Percentiles rank a stretch among this genome's conserved stretches.
phyloP scores from a whole-genome alignment of 495 filamentous ascomycete species.

The Penicillium cinerascens region DNA sequence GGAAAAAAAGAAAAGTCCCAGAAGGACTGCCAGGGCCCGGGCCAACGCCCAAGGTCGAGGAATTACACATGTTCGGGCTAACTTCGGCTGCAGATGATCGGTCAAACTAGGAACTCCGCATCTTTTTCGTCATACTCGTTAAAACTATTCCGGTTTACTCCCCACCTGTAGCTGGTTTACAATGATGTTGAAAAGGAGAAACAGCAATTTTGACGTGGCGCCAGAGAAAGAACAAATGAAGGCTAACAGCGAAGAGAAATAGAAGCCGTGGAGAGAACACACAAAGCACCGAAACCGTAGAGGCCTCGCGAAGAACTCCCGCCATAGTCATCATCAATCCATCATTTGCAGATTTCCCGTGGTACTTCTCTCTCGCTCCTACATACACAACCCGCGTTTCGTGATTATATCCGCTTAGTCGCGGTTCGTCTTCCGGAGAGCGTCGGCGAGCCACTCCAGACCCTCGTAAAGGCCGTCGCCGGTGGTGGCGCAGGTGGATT shows the following conservation, averaged over 20 bases:
- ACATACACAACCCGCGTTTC: conserved; percentile 24
- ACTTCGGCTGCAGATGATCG: conserved; percentile 7
- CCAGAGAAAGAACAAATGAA: conserved; percentile 39
- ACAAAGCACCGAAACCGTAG: conserved; percentile 28
- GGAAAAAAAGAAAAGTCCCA: conserved; percentile 1
- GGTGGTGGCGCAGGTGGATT: conserved; percentile 98
- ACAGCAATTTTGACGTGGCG: conserved; percentile 35
- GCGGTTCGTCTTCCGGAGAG: conserved; percentile 87
- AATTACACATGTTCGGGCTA: conserved; percentile 10
- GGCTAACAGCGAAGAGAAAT: conserved; percentile 45
- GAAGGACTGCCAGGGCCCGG: conserved; percentile 8
- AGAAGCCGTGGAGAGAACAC: conserved; percentile 39
- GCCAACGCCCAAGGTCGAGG: neutral
- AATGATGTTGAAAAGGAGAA: conserved; percentile 10
- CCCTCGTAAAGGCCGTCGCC: conserved; percentile 99
- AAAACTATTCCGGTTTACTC: neutral
- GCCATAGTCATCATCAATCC: conserved; percentile 39
- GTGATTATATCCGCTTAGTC: conserved; percentile 55
- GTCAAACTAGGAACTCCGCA: neutral
- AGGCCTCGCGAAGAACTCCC: conserved; percentile 34
- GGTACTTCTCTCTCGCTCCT: conserved; percentile 41
- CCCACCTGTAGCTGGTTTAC: no score
- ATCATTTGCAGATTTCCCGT: conserved; percentile 40
- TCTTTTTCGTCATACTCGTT: neutral
- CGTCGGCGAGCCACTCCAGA: conserved; percentile 97